A percentile compares a stretch with the other conserved stretches of the same genome.
Conservation (phyloP, 768 basidiomycete species). For the Mycena albidolilacea region DNA sequence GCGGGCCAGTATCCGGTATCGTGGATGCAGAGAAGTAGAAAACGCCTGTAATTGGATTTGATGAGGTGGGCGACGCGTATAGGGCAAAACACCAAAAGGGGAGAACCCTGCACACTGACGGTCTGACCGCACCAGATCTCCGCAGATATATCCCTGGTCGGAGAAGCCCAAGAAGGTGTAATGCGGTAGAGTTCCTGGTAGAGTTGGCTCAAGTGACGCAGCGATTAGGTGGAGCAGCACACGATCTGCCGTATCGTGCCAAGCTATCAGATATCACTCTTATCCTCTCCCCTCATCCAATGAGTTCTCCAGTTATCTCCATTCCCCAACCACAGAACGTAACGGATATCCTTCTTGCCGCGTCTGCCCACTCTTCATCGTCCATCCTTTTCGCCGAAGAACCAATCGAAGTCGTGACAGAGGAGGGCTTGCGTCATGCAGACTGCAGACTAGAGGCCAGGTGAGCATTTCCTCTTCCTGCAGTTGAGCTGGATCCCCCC, state of each 20-base stretch:
- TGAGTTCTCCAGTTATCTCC: conserved; percentile 31
- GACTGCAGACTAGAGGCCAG: conserved; percentile 73
- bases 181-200: neutral
- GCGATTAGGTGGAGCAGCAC: neutral
- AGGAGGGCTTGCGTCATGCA: conserved; percentile 75
- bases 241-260: conserved; percentile 9
- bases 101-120: conserved; percentile 18
- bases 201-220: neutral
- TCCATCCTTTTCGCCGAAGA: conserved; percentile 43
- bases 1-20: neutral
- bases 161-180: conserved; percentile 3
- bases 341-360: conserved; percentile 31
- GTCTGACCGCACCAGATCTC: neutral
- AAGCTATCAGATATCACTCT: neutral
- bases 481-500: conserved; percentile 49
- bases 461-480: conserved; percentile 63
- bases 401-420: conserved; percentile 60
- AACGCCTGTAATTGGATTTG: neutral
- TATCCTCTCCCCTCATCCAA: conserved; percentile 13
- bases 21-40: neutral
- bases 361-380: conserved; percentile 39
- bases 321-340: conserved; percentile 21
- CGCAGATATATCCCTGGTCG: neutral
- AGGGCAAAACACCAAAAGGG: conserved; percentile 17
- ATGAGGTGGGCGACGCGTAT: conserved; percentile 9